Conservation (phyloP, 2,329 filamentous ascomycete species). For the Arthroderma uncinatum region DNA sequence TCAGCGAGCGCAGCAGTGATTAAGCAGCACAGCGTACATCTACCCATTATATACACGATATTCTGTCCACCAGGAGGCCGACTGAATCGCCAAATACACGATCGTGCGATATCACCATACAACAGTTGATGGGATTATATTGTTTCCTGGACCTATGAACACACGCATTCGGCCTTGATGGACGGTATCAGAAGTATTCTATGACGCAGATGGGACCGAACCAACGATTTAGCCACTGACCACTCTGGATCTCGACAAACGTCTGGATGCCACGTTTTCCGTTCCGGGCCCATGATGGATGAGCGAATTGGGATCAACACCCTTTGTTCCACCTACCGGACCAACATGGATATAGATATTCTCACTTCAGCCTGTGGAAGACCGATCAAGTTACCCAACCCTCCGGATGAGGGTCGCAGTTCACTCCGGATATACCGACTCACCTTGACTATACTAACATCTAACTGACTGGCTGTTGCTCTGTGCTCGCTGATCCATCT, state of each 20-base stretch:
- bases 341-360: no score
- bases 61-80: not conserved
- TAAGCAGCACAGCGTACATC: conserved; percentile 28
- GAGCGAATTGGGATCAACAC: no score
- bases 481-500: conserved; percentile 50
- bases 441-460: conserved; percentile 16
- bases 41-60: not conserved
- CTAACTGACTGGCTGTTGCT: conserved; percentile 38
- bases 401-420: not conserved
- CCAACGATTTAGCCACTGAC: no score
- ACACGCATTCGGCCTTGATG: no score
- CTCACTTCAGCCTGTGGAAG: no score
- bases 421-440: not conserved
- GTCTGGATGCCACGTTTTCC: no score
- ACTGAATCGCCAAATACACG: not conserved
- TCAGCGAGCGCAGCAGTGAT: conserved; percentile 46
- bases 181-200: no score
- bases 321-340: no score
- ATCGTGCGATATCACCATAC: not conserved
- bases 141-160: not conserved
- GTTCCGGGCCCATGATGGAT: no score
- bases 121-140: not conserved
- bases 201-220: no score
- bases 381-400: no score
- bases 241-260: no score